phyloP scores from a whole-genome alignment of 2,329 filamentous ascomycete genomes.

The Tothia fuscella region DNA sequence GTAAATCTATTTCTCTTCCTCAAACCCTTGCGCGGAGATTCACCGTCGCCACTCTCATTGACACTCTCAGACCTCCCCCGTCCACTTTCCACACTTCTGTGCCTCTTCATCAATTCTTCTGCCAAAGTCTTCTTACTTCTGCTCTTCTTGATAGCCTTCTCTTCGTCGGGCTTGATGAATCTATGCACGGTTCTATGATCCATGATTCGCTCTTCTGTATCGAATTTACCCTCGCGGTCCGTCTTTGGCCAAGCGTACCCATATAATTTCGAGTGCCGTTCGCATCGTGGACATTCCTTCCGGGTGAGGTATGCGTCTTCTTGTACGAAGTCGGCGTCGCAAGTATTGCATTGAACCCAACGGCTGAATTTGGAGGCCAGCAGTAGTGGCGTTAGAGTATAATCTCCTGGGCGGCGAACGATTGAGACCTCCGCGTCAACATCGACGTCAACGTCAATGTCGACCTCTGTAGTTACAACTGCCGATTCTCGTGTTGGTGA shows the following conservation, averaged over 20 bases:
- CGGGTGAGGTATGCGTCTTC: conserved; percentile 77
- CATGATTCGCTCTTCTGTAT: conserved; percentile 56
- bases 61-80: no score
- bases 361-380: conserved; percentile 63
- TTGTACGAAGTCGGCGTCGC: conserved; percentile 73
- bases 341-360: conserved; percentile 85
- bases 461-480: conserved; percentile 4
- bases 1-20: no score
- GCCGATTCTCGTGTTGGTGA: neutral
- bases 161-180: no score
- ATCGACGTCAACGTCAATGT: neutral
- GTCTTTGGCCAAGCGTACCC: conserved; percentile 96
- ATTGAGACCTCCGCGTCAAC: no score
- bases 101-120: no score
- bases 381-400: conserved; percentile 66
- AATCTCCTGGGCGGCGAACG: conserved; percentile 40
- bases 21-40: no score
- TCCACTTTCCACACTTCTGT: no score
- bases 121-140: no score
- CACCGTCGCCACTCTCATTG: no score
- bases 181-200: no score
- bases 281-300: conserved; percentile 79
- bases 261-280: conserved; percentile 90
- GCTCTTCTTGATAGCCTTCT: no score
- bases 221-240: conserved; percentile 60